phyloP scores from a whole-genome alignment of 2,329 filamentous ascomycete species.

The Claviceps sp. region DNA sequence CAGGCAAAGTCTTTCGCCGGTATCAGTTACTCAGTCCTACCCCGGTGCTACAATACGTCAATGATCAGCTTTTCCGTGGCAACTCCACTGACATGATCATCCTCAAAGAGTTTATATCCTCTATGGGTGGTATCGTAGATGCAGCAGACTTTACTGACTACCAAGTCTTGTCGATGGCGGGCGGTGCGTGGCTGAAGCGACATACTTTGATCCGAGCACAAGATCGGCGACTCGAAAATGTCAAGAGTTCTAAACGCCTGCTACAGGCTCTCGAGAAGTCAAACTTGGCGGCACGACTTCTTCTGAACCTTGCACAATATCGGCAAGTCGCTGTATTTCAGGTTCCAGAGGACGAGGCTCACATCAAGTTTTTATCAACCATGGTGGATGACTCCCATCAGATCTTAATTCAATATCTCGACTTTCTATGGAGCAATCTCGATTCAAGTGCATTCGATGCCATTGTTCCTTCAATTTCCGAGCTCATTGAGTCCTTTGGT shows the following conservation, averaged over 20 bases:
- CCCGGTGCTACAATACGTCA: conserved; percentile 81
- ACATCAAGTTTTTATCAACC: conserved; percentile 79
- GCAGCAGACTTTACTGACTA: conserved; percentile 78
- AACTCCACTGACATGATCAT: conserved; percentile 88
- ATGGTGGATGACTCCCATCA: conserved; percentile 84
- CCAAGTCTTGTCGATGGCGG: conserved; percentile 78
- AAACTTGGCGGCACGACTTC: conserved; percentile 63
- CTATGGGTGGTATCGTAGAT: conserved; percentile 87
- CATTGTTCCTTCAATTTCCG: conserved; percentile 60
- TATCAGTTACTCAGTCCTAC: conserved; percentile 74
- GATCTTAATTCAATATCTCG: conserved; percentile 75
- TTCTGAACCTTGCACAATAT: conserved; percentile 87
- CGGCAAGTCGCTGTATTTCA: conserved; percentile 75
- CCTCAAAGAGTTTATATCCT: conserved; percentile 74
- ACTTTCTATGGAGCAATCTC: conserved; percentile 72
- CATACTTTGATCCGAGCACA: conserved; percentile 69
- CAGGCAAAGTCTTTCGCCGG: conserved; percentile 76
- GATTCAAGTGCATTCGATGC: conserved; percentile 62
- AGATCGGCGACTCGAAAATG: conserved; percentile 68
- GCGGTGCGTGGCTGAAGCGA: conserved; percentile 59
- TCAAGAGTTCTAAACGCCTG: conserved; percentile 63
- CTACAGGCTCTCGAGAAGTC: conserved; percentile 68
- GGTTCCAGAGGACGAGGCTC: conserved; percentile 55
- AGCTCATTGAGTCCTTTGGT: conserved; percentile 65
- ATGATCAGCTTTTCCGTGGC: conserved; percentile 65